These are phyloP conservation scores for Sambucus nigra DNA, from an alignment of 129 eudicot genomes.

Conservation along the genomic window DNA sequence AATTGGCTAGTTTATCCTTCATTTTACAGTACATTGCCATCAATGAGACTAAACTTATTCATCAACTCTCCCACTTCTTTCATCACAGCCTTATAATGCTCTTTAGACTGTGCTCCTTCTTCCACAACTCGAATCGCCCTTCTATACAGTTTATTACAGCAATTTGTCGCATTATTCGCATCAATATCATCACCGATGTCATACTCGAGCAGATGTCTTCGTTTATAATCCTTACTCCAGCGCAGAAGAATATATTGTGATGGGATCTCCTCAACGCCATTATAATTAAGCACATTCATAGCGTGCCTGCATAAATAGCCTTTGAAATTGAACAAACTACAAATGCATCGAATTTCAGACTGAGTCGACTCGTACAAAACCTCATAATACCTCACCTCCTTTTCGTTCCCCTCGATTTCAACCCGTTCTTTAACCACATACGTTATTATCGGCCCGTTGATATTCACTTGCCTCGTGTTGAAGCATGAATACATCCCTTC, in stretches of 20 bases:
- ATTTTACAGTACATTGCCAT: constrained; percentile 7
- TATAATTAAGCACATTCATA: constrained; percentile 30
- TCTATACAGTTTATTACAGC: constrained; percentile 21
- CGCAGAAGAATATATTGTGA: constrained; percentile 28
- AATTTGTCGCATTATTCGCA: constrained; percentile 3
- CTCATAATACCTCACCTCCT: constrained; percentile 29
- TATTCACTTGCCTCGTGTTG: constrained; percentile 29
- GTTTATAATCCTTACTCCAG: constrained; percentile 27
- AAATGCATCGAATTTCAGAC: constrained; percentile 30
- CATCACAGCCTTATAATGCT: constrained; percentile 26
- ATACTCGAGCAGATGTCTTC: constrained; percentile 7
- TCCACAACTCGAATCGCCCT: constrained; percentile 23
- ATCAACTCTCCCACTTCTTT: constrained; percentile 17
- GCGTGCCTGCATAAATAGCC: constrained; percentile 42
- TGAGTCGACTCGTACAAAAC: constrained; percentile 32
- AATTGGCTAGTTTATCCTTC: background rate
- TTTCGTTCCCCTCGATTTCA: constrained; percentile 22
- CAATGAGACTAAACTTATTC: constrained; percentile 15
- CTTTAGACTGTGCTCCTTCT: constrained; percentile 30
- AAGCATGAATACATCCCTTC: constrained; percentile 39
- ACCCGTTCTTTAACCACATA: constrained; percentile 30
- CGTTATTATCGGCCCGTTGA: constrained; percentile 25
- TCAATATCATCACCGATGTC: constrained; percentile 9
- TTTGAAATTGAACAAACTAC: constrained; percentile 31
- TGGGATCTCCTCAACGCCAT: constrained; percentile 40